phyloP scores from a whole-genome alignment of 805 yeast genomes.

The Monosporozyma solicola region DNA sequence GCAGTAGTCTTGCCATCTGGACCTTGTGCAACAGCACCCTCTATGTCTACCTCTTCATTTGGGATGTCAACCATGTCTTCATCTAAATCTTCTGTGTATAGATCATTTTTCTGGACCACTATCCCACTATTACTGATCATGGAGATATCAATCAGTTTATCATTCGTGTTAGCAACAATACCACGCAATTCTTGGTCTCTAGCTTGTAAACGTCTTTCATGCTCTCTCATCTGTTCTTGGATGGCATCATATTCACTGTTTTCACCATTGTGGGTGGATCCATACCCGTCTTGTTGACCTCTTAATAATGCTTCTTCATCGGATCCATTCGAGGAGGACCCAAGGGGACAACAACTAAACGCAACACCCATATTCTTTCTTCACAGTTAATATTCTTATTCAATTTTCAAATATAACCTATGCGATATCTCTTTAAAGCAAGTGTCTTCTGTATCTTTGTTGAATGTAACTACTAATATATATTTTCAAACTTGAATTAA shows the following conservation, averaged over 20 bases:
- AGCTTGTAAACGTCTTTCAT: conserved; percentile 15
- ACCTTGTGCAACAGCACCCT: neutral
- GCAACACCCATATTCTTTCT: conserved; percentile 20
- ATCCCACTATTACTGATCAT: conserved; percentile 31
- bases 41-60: neutral
- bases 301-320: conserved; percentile 24
- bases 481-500: neutral
- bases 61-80: neutral
- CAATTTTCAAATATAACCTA: no score
- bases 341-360: conserved; percentile 21
- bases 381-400: no score
- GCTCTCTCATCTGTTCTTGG: conserved; percentile 18
- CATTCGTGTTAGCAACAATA: conserved; percentile 28
- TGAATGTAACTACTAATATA: neutral
- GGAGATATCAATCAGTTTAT: conserved; percentile 29
- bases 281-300: conserved; percentile 22
- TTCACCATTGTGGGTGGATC: conserved; percentile 7
- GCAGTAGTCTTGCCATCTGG: no score
- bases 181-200: conserved; percentile 25
- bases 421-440: no score
- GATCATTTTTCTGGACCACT: conserved; percentile 18
- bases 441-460: no score
- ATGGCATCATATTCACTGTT: conserved; percentile 9
- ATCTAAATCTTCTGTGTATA: conserved; percentile 22
- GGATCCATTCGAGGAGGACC: conserved; percentile 4